These are phyloP conservation scores for Herpetomonas samuelpessoai DNA, from an alignment of 208 protist genomes.

Conservation along the genomic window DNA sequence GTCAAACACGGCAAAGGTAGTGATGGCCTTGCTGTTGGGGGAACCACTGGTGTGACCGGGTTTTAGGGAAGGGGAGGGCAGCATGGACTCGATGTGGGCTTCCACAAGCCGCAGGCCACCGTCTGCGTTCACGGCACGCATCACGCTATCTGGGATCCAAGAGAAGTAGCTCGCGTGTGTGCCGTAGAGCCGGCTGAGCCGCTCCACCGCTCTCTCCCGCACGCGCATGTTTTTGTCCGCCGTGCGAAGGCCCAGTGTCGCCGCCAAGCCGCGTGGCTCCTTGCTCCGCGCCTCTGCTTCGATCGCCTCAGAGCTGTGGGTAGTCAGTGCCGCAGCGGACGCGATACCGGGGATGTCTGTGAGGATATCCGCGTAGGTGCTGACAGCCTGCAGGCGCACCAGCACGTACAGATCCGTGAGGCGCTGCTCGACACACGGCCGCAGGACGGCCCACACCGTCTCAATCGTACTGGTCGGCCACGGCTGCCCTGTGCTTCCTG, in stretches of 20 bases:
- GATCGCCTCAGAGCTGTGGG: too few species aligned
- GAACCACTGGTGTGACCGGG: not conserved
- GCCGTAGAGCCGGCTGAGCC: conserved; percentile 49
- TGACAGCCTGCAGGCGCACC: conserved; percentile 51
- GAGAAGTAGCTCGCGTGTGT: conserved; percentile 17
- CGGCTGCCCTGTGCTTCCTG: not conserved
- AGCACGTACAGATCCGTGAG: conserved; percentile 47
- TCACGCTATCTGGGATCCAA: conserved; percentile 65
- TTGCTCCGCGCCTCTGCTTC: too few species aligned
- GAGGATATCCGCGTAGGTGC: conserved; percentile 21
- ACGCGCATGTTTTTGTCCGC: conserved; percentile 66
- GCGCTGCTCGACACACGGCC: conserved; percentile 27
- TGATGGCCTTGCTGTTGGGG: not conserved
- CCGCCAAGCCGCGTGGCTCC: conserved; percentile 27
- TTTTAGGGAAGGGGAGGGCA: conserved; percentile 28
- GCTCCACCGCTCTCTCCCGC: conserved; percentile 47
- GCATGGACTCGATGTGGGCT: conserved; percentile 35
- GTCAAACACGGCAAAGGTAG: conserved; percentile 37
- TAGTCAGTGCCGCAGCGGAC: too few species aligned
- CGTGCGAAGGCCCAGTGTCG: conserved; percentile 48
- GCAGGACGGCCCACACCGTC: conserved; percentile 26
- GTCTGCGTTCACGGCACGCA: conserved; percentile 48
- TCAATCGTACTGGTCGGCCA: conserved; percentile 15
- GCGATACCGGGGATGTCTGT: not conserved
- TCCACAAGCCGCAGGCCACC: conserved; percentile 30